These are phyloP conservation scores for Lolium perenne DNA, from an alignment of 176 grass and related monocot species.

Conservation along the genomic window DNA sequence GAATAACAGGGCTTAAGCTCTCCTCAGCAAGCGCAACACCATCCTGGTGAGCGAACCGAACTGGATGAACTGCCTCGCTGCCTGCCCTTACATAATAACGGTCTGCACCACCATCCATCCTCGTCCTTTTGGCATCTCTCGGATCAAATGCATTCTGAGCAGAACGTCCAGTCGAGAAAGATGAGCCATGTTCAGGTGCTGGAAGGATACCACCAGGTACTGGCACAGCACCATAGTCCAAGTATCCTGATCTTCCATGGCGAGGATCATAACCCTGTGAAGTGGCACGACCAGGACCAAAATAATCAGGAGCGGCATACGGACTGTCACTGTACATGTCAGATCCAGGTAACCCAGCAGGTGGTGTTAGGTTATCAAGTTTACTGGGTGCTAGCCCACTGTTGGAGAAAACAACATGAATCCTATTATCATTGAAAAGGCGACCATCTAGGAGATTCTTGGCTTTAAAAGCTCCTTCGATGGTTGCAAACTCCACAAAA, in stretches of 20 bases:
- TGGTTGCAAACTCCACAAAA: constrained; percentile 84
- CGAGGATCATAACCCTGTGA: constrained; percentile 55
- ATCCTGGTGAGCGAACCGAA: constrained; percentile 44
- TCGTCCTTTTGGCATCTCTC: constrained; percentile 66
- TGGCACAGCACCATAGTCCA: constrained; percentile 49
- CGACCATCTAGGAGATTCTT: constrained; percentile 85
- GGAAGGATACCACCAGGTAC: constrained; percentile 62
- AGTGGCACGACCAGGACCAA: constrained; percentile 38
- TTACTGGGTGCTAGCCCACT: constrained; percentile 60
- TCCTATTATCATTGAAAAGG: constrained; percentile 84
- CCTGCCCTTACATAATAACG: constrained; percentile 50
- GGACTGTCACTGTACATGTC: constrained; percentile 55
- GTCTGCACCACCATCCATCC: constrained; percentile 43
- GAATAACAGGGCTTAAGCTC: constrained; percentile 55
- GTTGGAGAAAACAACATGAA: constrained; percentile 83
- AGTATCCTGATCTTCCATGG: constrained; percentile 47
- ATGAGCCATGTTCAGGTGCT: constrained; percentile 35
- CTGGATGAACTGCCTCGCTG: constrained; percentile 29
- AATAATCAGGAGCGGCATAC: constrained; percentile 43
- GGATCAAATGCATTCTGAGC: constrained; percentile 51
- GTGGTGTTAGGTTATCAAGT: constrained; percentile 43
- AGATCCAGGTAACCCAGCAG: constrained; percentile 49
- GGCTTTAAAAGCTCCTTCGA: constrained; percentile 77
- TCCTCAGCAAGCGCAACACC: constrained; percentile 44
- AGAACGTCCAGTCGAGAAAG: constrained; percentile 39